Evolutionary conservation across 441 rosid genomes (phyloP).

Genomic region (Melastoma candidum): DNA sequence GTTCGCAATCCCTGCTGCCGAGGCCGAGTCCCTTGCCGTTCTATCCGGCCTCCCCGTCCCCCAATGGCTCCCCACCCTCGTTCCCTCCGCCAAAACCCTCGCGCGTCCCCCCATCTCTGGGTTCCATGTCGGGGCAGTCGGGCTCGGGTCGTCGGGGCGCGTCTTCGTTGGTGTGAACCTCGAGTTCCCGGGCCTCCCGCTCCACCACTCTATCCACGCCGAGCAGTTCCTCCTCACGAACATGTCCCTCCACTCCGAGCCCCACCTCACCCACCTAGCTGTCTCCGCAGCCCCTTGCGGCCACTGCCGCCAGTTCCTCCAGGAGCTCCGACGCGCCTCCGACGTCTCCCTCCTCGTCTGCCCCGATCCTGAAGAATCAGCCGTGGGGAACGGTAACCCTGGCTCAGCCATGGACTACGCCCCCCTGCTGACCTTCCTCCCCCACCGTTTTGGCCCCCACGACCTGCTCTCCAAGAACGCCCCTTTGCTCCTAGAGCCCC

Average conservation of each 20-base stretch:
- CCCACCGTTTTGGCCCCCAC: slow-evolving; percentile 69
- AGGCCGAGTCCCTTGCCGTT: slow-evolving; percentile 56
- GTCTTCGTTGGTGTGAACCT: slow-evolving; percentile 77
- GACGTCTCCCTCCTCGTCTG: slow-evolving; percentile 40
- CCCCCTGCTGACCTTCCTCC: slow-evolving; percentile 38
- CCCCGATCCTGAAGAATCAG: background rate
- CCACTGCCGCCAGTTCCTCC: slow-evolving; percentile 95
- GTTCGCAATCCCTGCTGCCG: slow-evolving; percentile 60
- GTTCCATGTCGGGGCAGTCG: slow-evolving; percentile 71
- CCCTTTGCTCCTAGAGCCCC: slow-evolving; percentile 58
- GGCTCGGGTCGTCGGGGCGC: slow-evolving; percentile 80
- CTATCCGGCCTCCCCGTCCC: slow-evolving; percentile 37
- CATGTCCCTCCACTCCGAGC: slow-evolving; percentile 36
- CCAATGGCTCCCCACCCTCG: slow-evolving; percentile 60
- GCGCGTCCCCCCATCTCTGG: slow-evolving; percentile 83
- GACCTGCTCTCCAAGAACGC: slow-evolving; percentile 44
- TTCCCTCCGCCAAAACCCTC: slow-evolving; percentile 41
- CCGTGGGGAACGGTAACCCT: background rate
- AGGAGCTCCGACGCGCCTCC: slow-evolving; percentile 66
- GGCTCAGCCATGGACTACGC: slow-evolving; percentile 11
- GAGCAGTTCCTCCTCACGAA: slow-evolving; percentile 79
- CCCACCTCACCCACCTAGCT: slow-evolving; percentile 28
- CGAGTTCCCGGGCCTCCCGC: slow-evolving; percentile 85
- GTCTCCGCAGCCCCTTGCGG: slow-evolving; percentile 97
- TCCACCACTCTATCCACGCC: slow-evolving; percentile 59